A percentile compares a stretch with the other conserved stretches of the same genome.
phyloP scores from a whole-genome alignment of 106 monocot species.

The Allium fistulosum region DNA sequence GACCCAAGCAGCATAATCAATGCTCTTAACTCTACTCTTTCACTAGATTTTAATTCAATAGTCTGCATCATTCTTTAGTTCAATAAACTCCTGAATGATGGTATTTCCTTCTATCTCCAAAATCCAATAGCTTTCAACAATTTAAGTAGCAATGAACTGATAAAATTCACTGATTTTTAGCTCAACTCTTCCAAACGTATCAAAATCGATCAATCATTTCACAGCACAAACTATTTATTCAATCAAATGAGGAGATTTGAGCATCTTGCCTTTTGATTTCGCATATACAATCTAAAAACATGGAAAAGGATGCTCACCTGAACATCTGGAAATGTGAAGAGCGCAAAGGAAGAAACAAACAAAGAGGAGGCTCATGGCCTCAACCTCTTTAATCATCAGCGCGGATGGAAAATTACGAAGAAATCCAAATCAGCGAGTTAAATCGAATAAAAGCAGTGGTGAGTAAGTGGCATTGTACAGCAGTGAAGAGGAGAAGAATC shows the following conservation, averaged over 20 bases:
- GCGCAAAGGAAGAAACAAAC: conserved; percentile 5
- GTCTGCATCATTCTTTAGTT: too few relatives aligned
- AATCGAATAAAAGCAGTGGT: not conserved
- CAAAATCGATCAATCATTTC: not conserved
- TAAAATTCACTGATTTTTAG: not conserved
- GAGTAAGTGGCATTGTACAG: not conserved
- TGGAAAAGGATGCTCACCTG: conserved; percentile 9
- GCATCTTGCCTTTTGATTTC: not conserved
- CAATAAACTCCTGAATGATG: too few relatives aligned
- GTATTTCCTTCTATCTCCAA: not conserved
- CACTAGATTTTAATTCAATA: too few relatives aligned
- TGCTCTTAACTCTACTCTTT: too few relatives aligned
- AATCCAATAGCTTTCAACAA: not conserved
- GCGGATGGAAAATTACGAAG: not conserved
- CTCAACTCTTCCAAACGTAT: not conserved
- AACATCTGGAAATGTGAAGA: conserved; percentile 6
- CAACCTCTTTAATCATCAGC: conserved; percentile 6
- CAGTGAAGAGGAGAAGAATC: not conserved
- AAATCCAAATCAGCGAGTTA: not conserved
- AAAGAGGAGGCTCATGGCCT: conserved; percentile 6
- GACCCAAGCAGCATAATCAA: too few relatives aligned
- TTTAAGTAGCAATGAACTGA: not conserved
- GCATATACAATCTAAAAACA: not conserved
- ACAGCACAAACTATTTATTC: not conserved
- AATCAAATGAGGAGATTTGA: not conserved